These are phyloP conservation scores for Cicer judaicum DNA, from an alignment of 306 rosid genomes.

Conservation along the genomic window DNA sequence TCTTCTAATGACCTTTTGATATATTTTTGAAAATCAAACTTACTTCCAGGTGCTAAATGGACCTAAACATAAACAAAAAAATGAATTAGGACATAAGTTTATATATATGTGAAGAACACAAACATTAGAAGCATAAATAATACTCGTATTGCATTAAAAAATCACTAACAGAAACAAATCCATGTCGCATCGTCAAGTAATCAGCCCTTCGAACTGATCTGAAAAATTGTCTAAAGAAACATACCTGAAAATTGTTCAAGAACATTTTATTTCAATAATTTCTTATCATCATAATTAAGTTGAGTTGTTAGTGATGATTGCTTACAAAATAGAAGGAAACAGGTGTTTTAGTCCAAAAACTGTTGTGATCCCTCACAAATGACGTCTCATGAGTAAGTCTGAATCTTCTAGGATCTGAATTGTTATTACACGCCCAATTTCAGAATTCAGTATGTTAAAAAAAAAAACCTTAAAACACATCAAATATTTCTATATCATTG, in stretches of 20 bases:
- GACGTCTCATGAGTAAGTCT: slow-evolving; percentile 96
- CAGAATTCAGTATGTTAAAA: slow-evolving; percentile 12
- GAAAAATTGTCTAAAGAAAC: slow-evolving; percentile 85
- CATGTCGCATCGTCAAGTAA: slow-evolving; percentile 93
- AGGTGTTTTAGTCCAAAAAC: slow-evolving; percentile 77
- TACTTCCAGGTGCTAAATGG: slow-evolving; percentile 94
- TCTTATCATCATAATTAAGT: no score
- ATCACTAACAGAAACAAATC: slow-evolving; percentile 77
- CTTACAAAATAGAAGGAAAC: slow-evolving; percentile 83
- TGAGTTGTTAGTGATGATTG: slow-evolving; percentile 22
- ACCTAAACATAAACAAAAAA: slow-evolving; percentile 55
- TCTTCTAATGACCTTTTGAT: slow-evolving; percentile 95
- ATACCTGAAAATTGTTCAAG: slow-evolving; percentile 60
- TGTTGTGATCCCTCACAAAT: slow-evolving; percentile 77
- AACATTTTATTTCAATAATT: neutral
- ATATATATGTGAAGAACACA: neutral
- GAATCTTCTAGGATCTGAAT: slow-evolving; percentile 82
- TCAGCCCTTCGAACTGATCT: slow-evolving; percentile 92
- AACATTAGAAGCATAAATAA: neutral
- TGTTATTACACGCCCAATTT: slow-evolving; percentile 36
- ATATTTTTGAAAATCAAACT: slow-evolving; percentile 91
- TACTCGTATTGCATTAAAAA: slow-evolving; percentile 2
- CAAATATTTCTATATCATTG: neutral
- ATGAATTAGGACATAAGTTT: neutral
- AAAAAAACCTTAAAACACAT: neutral